Percentiles rank a stretch among this genome's conserved stretches.
These are phyloP conservation scores for Encephalitozoon intestinalis DNA, from an alignment of 371 early-diverging fungal species.

Conservation along the genomic window DNA sequence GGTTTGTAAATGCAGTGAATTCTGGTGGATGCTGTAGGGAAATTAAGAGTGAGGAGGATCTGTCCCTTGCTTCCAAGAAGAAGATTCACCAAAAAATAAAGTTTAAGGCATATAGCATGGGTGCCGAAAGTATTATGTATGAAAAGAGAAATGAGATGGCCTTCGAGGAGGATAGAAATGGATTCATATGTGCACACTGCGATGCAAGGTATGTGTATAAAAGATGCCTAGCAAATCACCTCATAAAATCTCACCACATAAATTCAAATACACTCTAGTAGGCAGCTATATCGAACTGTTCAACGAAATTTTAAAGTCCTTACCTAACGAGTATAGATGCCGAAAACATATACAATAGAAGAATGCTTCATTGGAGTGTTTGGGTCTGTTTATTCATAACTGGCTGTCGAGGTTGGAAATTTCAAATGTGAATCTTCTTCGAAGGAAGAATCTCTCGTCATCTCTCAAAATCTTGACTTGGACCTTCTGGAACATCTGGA, in stretches of 20 bases:
- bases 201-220: constrained; percentile 35
- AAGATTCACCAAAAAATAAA: neutral
- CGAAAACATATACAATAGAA: no score
- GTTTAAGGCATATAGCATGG: neutral
- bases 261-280: neutral
- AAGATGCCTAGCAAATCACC: constrained; percentile 34
- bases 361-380: neutral
- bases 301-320: neutral
- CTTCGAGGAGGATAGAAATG: neutral
- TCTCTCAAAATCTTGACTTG: constrained; percentile 27
- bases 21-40: neutral
- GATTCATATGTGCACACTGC: constrained; percentile 31
- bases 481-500: constrained; percentile 37
- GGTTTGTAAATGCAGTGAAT: neutral
- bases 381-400: neutral
- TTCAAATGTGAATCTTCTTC: constrained; percentile 27
- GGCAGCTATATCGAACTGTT: neutral
- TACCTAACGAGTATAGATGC: no score
- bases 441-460: constrained; percentile 31
- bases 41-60: neutral
- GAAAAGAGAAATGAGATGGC: neutral
- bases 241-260: constrained; percentile 27
- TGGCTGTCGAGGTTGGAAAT: neutral
- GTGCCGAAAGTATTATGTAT: neutral
- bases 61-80: neutral